Base-by-base conservation (phyloP, 2,329 filamentous ascomycete species). In the Fonsecaea pedrosoi region DNA sequence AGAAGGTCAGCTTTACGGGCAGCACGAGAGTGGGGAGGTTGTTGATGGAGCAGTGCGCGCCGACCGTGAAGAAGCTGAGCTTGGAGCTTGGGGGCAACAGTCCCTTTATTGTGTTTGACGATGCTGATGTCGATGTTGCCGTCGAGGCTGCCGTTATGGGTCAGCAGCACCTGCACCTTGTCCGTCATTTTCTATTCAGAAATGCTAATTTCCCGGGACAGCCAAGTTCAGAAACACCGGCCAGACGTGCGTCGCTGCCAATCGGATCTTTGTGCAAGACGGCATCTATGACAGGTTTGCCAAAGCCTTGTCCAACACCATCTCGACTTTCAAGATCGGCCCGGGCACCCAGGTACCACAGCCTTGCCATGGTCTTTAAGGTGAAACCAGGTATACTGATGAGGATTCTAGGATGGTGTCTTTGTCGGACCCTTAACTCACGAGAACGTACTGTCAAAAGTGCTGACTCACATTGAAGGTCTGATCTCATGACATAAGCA, bases 211-310 rank as follows among this genome's bases (percentile, higher is more conserved):
- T 3, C 2, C 1, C 25, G 25, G 3, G 45, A 50, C 4, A 50
- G 45, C 45, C 38, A 70, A 69, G 57, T 69, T 69, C 54, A 9
- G 69, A 54, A 37, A 69, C 67, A 40, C 73, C 68, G 65, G 68
- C 12, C 68, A 70, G 32, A 69, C 63, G 6, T 70, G 68, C 45
- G 60, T 68, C 83, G 97, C 82, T 73, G 83, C 83, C 35, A 95
- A 96, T 82, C 85, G 92, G 35, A 86, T 96, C 70, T 94, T 90
- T 77, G 85, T 95, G 9, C 92, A 96, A 77, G 82, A 84, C 34
- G 89, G 88, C 66, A 86, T 95, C 77, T 92, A 94, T 79, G 90
- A 94, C 73, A 81, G 84, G 37, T 95, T 95, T 72, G 86, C 87
- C 4, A 73, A 81, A 54, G 87, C 85, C 60, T 88, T 95, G 70